Evolutionary conservation across 1,284 basidiomycete species (phyloP).

Genomic region (Malassezia globosa): DNA sequence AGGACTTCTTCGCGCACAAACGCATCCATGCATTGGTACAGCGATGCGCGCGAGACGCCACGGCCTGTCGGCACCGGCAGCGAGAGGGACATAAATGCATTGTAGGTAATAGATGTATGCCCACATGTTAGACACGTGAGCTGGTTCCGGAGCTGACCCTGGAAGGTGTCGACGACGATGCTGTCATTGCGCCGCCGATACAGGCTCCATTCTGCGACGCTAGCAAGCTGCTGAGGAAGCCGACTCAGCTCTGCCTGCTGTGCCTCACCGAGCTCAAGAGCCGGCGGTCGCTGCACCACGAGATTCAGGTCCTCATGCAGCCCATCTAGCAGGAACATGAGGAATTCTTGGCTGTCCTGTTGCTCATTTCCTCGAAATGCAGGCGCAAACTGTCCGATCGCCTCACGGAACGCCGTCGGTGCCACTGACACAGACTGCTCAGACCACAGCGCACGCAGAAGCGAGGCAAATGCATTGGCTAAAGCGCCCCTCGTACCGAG

Average conservation of each 20-base stretch:
- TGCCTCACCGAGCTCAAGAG: conserved; percentile 36
- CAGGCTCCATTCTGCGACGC: conserved; percentile 29
- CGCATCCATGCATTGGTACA: conserved; percentile 73
- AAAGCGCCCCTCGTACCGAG: conserved; percentile 78
- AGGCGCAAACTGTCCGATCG: conserved; percentile 46
- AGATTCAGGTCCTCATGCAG: conserved; percentile 29
- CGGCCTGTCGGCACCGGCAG: conserved; percentile 50
- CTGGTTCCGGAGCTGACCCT: conserved; percentile 45
- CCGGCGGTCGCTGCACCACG: conserved; percentile 31
- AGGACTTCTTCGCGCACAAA: conserved; percentile 84
- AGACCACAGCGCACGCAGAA: conserved; percentile 78
- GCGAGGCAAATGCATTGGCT: conserved; percentile 67
- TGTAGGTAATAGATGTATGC: conserved; percentile 93
- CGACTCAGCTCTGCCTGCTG: conserved; percentile 52
- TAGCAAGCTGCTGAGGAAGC: conserved; percentile 59
- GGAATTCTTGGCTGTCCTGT: conserved; percentile 28
- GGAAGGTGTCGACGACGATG: conserved; percentile 30
- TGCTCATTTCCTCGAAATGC: conserved; percentile 38
- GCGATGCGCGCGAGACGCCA: conserved; percentile 57
- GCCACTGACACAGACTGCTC: conserved; percentile 72
- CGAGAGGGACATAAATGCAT: conserved; percentile 51
- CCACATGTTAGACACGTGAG: conserved; percentile 42
- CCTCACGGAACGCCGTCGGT: conserved; percentile 73
- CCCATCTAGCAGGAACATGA: conserved; percentile 29
- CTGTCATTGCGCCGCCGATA: conserved; percentile 43